phyloP scores from a whole-genome alignment of 495 filamentous ascomycete species.

The Friedmanniomyces endolithicus region DNA sequence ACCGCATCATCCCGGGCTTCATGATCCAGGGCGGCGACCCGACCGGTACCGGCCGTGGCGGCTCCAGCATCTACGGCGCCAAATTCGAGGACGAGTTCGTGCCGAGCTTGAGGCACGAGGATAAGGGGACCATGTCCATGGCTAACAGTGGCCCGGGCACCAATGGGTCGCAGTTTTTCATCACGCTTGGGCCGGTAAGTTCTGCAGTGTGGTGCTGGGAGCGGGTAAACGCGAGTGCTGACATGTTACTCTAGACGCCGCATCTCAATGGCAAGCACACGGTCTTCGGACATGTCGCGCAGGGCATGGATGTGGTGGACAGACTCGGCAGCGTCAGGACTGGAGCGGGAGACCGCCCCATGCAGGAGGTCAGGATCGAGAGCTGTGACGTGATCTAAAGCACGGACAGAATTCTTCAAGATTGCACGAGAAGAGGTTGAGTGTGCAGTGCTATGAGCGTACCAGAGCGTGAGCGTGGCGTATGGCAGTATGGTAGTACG shows the following conservation, averaged over 20 bases:
- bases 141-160: constrained; percentile 18
- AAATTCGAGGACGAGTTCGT: constrained; percentile 21
- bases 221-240: background rate
- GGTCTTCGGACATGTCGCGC: constrained; percentile 18
- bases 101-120: constrained; percentile 12
- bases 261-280: constrained; percentile 20
- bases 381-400: constrained; percentile 11
- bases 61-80: constrained; percentile 18
- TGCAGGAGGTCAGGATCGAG: constrained; percentile 15
- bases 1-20: constrained; percentile 21
- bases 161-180: constrained; percentile 23
- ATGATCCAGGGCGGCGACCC: constrained; percentile 24
- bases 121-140: constrained; percentile 15
- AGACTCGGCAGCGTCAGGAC: constrained; percentile 11
- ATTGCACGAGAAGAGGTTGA: background rate
- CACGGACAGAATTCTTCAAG: background rate
- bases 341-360: constrained; percentile 8
- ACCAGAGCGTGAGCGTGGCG: too few relatives aligned
- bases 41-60: constrained; percentile 19
- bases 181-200: constrained; percentile 5
- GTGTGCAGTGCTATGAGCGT: background rate
- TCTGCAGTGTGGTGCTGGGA: constrained; percentile 52
- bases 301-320: constrained; percentile 19
- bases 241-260: constrained; percentile 27
- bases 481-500: too few relatives aligned